A percentile compares a stretch with the other conserved stretches of the same genome.
Evolutionary conservation across 2,329 filamentous ascomycete species (phyloP).

Genomic region (Dothideomycetidae sp.): DNA sequence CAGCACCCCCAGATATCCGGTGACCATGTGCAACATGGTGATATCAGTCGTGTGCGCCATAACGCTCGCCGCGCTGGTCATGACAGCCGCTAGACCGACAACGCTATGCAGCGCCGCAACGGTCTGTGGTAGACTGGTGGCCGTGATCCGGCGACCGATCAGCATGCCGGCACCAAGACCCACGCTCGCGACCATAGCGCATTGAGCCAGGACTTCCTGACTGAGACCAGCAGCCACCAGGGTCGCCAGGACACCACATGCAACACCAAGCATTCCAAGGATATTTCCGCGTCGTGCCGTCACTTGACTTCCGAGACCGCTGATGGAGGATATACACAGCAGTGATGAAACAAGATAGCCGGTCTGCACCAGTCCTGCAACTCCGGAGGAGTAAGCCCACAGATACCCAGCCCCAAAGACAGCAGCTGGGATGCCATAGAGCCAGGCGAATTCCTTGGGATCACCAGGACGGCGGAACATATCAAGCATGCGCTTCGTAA

Average conservation of each 20-base stretch:
- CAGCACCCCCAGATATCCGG: constrained; percentile 71
- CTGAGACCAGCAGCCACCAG: constrained; percentile 69
- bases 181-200: constrained; percentile 57
- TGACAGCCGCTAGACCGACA: constrained; percentile 72
- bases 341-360: constrained; percentile 76
- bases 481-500: constrained; percentile 86
- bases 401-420: constrained; percentile 72
- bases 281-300: constrained; percentile 78
- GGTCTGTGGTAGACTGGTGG: constrained; percentile 76
- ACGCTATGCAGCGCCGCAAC: constrained; percentile 83
- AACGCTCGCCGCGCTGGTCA: constrained; percentile 79
- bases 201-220: constrained; percentile 64
- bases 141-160: constrained; percentile 75
- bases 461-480: constrained; percentile 81
- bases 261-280: constrained; percentile 73
- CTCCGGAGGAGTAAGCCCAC: constrained; percentile 64
- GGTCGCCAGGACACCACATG: constrained; percentile 69
- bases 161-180: constrained; percentile 57
- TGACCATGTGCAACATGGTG: constrained; percentile 68
- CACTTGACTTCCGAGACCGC: constrained; percentile 64
- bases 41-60: constrained; percentile 53
- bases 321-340: constrained; percentile 73
- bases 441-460: constrained; percentile 75
- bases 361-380: constrained; percentile 71
- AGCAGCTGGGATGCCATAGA: constrained; percentile 64